Conservation (phyloP, 805 yeast species). For the Kockiozyma suomiensis region DNA sequence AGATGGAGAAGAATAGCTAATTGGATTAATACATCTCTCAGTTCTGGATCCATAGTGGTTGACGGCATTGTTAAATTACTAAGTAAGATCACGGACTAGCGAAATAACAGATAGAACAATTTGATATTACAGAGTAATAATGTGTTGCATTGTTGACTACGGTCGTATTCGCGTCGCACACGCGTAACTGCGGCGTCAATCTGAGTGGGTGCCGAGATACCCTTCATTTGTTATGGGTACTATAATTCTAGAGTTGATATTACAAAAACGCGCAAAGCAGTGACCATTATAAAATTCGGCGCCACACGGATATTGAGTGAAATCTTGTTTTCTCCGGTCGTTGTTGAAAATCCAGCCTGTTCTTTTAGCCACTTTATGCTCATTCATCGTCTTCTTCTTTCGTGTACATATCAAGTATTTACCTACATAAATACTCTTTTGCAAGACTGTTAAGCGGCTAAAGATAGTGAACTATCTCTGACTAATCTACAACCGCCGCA, state of each 20-base stretch:
- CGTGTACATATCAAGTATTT: background rate
- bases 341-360: background rate
- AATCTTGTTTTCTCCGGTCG: background rate
- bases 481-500: no score
- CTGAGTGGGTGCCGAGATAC: background rate
- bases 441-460: no score
- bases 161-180: slow-evolving; percentile 10
- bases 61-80: slow-evolving; percentile 4
- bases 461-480: no score
- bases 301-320: background rate
- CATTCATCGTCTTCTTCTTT: background rate
- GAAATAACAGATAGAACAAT: no score
- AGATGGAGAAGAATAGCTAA: no score
- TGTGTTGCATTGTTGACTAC: background rate
- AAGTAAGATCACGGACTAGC: background rate
- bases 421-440: no score
- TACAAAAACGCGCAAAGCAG: no score
- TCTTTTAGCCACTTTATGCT: background rate
- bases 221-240: background rate
- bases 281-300: no score
- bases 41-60: slow-evolving; percentile 4
- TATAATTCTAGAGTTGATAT: no score
- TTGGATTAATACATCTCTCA: slow-evolving; percentile 2
- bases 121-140: background rate
- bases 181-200: background rate